Base-by-base conservation (phyloP, 1,284 basidiomycete species). In the Anthracocystis panici-leucophaei region DNA sequence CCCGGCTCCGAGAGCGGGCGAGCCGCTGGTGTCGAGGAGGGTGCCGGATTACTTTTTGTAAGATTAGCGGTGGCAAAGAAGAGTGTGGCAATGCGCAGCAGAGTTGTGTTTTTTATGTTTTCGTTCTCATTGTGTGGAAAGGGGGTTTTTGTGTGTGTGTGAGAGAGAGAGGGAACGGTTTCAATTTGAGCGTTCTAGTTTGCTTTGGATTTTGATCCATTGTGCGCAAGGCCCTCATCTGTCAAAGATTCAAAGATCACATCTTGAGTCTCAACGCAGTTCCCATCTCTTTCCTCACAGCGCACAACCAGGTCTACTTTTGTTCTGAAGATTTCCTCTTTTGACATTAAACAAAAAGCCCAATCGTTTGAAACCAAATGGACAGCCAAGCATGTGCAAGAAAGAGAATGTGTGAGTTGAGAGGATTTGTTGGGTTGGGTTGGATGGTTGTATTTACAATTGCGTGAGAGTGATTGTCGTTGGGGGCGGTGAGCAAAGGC, bases 1-100 rank as follows among this genome's bases (percentile, higher is more conserved):
- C 87, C 96, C 96, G 82, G 96, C 96, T 79, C 96, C 97, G 79
- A 90, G 96, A 86, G 95, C 96, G 80, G 97, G 96, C 79, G 97
- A 99, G 87, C 96, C 96, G 51, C 90, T 99, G 65, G 96, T 99
- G 74, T 95, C 95, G 83, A 91, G 96, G 87, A 92, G 96, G 87
- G 96, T 98, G 86, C 97, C 96, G 85, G 97, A 99, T 89, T 50
- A 80, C 64, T 77, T 78, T 67, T 71, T 77, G 70, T 75, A 74
- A 68, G 46, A 62, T 18, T 65, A 71, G 49, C 35, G 35, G 35
- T 14, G 2, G 27, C n/a, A 41, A 20, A 20, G 3, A 33, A 18
- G 31, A 29, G 5, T 23, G 20, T 31, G 29, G 50, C 50, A 51
- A 51, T 51, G 23, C 33, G 35, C 14, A 38, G 35, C 35, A 51